Evolutionary conservation across 305 asterid species (phyloP), one percentile per base, ranked within the genome.

Genomic region (Striga hermonthica): DNA sequence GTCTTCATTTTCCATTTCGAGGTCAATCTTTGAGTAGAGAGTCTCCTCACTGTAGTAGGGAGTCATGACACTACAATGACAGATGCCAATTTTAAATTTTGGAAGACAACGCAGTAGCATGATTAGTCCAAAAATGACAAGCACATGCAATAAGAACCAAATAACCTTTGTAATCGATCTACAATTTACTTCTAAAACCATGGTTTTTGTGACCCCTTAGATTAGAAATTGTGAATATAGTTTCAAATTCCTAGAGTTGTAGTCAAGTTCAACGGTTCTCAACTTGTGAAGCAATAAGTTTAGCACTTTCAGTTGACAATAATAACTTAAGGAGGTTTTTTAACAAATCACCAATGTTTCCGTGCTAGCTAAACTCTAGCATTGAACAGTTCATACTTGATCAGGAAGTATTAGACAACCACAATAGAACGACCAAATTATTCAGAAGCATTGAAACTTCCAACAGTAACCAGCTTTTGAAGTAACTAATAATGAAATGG

Each of bases 21-120:
- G 92, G 72, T 89, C 95, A 63, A 80, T 80, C 82, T 89, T 89
- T 61, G 96, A 89, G 72, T 74, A 89, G 65, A 86, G 87, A 55
- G 95, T 89, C 79, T 89, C 96, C 81, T 89, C 96, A 64, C 95
- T 84, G 72, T 89, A 89, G 82, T 89, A 89, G 54, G 96, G 95
- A 59, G 96, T 89, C 96, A 89, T 81, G 81, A 89, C 95, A 79
- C 96, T 89, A 86, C 72, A 80, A 72, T 67, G 69, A 62, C 81
- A 76, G 58, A 9, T 22, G 62, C 59, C 63, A 59, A 69, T 74
- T 71, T 60, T 58, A 63, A 66, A 68, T 36, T 72, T 11, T 53
- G 35, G 62, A 48, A 63, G 62, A 62, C 43, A 31, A 41, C 8
- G 37, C 35, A 6, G 67, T 62, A 34, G 43, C 48, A 14, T 62